Evolutionary conservation across 2,329 filamentous ascomycete species (phyloP).

Genomic region (Graphilbum ipis-grandicollis): DNA sequence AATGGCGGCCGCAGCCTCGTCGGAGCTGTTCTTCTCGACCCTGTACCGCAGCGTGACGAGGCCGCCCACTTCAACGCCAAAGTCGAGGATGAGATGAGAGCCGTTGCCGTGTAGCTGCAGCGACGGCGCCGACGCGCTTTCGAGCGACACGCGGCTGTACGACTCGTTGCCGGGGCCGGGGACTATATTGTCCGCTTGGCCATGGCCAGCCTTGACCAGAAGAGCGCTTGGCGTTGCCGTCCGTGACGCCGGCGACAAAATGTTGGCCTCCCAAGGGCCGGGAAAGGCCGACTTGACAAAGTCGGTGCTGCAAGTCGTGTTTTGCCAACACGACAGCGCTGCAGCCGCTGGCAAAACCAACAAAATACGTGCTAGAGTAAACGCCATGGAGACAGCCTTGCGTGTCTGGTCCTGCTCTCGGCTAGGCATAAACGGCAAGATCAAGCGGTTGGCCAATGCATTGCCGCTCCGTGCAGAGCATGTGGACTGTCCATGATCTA

Average conservation of each 20-base stretch:
- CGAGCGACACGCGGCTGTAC: background rate
- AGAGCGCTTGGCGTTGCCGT: slow-evolving; percentile 27
- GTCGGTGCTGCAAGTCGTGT: slow-evolving; percentile 30
- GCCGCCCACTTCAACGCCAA: slow-evolving; percentile 39
- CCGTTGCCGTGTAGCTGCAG: slow-evolving; percentile 22
- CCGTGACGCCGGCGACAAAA: slow-evolving; percentile 34
- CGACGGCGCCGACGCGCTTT: background rate
- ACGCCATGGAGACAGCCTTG: no score
- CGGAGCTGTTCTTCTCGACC: no score
- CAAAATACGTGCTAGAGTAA: no score
- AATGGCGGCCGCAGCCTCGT: slow-evolving; percentile 20
- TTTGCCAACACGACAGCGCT: slow-evolving; percentile 30
- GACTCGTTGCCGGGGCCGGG: background rate
- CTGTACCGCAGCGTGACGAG: slow-evolving; percentile 33
- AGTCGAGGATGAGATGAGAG: slow-evolving; percentile 38
- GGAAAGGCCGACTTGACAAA: slow-evolving; percentile 31
- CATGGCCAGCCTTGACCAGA: slow-evolving; percentile 14
- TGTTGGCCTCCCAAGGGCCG: slow-evolving; percentile 40
- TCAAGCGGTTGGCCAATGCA: no score
- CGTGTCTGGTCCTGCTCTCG: no score
- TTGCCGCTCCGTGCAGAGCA: no score
- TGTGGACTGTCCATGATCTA: no score
- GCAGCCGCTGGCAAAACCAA: background rate
- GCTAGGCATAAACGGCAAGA: no score
- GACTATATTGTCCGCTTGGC: background rate